These are phyloP conservation scores for Medakamo hakoo DNA, from an alignment of 139 green algal species.

Conservation along the genomic window DNA sequence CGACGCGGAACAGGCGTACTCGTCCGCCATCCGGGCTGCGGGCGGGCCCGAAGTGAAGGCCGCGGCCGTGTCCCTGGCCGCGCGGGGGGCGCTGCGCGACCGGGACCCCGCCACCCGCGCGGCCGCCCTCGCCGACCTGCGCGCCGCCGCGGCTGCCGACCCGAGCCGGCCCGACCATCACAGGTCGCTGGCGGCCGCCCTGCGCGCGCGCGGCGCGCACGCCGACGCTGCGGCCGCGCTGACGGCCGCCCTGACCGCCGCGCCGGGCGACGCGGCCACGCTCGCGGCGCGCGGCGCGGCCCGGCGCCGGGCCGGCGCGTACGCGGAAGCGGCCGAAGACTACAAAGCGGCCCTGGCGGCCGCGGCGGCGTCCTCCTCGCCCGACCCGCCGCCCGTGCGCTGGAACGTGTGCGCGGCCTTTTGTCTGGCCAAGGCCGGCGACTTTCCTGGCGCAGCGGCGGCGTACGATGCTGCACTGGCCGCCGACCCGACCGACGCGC, in stretches of 20 bases:
- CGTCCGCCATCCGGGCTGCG: too few relatives aligned
- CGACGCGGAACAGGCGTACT: too few relatives aligned
- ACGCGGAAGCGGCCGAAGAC: slow-evolving; percentile 39
- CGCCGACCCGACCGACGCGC: neutral
- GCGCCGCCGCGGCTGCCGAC: slow-evolving; percentile 14
- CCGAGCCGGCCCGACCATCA: slow-evolving; percentile 15
- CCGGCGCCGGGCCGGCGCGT: slow-evolving; percentile 45
- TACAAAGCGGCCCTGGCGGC: slow-evolving; percentile 24
- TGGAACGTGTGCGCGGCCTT: neutral
- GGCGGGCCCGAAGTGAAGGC: too few relatives aligned
- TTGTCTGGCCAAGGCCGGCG: neutral
- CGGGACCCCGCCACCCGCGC: neutral
- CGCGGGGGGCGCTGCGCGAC: too few relatives aligned
- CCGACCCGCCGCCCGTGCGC: neutral
- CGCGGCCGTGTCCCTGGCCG: too few relatives aligned
- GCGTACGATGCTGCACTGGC: neutral
- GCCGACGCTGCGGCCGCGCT: slow-evolving; percentile 25
- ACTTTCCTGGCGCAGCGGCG: too few relatives aligned
- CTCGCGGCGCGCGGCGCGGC: slow-evolving; percentile 35
- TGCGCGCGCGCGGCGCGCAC: slow-evolving; percentile 17
- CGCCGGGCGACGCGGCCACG: slow-evolving; percentile 23
- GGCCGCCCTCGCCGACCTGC: slow-evolving; percentile 27
- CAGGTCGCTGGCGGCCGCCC: slow-evolving; percentile 29
- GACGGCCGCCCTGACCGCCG: slow-evolving; percentile 14
- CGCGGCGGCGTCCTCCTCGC: too few relatives aligned